Conservation (phyloP, 2,329 filamentous ascomycete species). For the Colletotrichum sp. region DNA sequence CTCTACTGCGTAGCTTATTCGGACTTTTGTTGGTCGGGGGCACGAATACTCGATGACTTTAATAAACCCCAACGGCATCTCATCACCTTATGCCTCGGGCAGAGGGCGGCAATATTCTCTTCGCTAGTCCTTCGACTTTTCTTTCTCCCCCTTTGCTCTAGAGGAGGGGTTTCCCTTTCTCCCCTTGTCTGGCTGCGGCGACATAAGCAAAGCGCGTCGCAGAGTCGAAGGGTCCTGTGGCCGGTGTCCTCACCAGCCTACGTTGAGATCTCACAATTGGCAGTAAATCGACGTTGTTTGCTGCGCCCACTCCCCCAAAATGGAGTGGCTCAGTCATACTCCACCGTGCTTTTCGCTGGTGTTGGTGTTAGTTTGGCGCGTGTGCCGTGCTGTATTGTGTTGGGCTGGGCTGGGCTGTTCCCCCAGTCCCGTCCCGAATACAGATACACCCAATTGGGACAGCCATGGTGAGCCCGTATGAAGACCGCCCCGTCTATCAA, state of each 20-base stretch:
- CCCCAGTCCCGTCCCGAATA: neutral
- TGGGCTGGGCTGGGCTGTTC: neutral
- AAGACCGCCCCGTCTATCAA: neutral
- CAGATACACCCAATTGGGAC: neutral
- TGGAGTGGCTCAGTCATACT: neutral
- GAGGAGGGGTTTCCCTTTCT: neutral
- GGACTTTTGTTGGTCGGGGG: neutral
- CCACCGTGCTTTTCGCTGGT: neutral
- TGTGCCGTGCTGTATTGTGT: neutral
- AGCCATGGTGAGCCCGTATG: neutral
- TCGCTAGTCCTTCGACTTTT: neutral
- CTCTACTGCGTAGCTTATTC: neutral
- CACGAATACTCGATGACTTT: neutral
- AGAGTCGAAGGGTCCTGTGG: slow-evolving; percentile 12
- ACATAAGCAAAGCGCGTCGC: neutral
- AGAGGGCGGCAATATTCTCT: neutral
- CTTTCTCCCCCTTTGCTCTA: neutral
- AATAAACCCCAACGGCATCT: neutral
- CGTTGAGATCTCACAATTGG: slow-evolving; percentile 12
- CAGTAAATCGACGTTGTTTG: slow-evolving; percentile 6
- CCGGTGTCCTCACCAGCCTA: neutral
- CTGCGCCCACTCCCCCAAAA: neutral
- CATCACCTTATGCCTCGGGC: neutral
- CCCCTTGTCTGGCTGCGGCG: neutral
- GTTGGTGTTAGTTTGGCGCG: neutral